These are phyloP conservation scores for Lentinula detonsa DNA, from an alignment of 768 basidiomycete species.

Conservation along the genomic window DNA sequence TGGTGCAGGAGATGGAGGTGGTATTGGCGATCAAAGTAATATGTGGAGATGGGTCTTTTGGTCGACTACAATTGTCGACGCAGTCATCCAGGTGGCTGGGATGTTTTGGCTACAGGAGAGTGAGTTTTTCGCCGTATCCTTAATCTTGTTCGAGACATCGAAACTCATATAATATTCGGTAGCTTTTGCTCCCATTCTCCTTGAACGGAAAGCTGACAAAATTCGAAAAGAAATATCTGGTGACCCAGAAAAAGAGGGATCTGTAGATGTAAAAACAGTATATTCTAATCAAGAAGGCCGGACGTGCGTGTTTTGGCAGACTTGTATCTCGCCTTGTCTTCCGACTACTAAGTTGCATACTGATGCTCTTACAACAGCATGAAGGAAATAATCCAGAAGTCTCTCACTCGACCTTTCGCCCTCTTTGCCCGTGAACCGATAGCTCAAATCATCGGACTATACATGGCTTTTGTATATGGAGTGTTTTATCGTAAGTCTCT, in stretches of 20 bases:
- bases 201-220: conserved; percentile 43
- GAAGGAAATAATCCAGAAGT: conserved; percentile 36
- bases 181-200: conserved; percentile 40
- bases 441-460: conserved; percentile 59
- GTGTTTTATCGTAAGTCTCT: conserved; percentile 42
- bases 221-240: conserved; percentile 39
- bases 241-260: conserved; percentile 32
- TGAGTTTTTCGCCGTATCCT: conserved; percentile 25
- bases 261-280: conserved; percentile 36
- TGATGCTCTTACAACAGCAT: neutral
- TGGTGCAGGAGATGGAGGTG: conserved; percentile 8
- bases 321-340: neutral
- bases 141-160: conserved; percentile 11
- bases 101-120: conserved; percentile 59
- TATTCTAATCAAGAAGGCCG: conserved; percentile 26
- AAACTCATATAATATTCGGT: conserved; percentile 11
- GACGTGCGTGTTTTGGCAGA: neutral
- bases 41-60: conserved; percentile 80
- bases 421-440: conserved; percentile 60
- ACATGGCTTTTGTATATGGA: conserved; percentile 69
- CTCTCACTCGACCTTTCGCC: conserved; percentile 61
- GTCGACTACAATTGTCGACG: conserved; percentile 57
- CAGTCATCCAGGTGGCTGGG: conserved; percentile 46
- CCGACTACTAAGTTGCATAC: neutral
- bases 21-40: conserved; percentile 47